Percentiles rank a stretch among this genome's conserved stretches.
Conservation (phyloP, 345 rosid species). For the Eucalyptus marginata region DNA sequence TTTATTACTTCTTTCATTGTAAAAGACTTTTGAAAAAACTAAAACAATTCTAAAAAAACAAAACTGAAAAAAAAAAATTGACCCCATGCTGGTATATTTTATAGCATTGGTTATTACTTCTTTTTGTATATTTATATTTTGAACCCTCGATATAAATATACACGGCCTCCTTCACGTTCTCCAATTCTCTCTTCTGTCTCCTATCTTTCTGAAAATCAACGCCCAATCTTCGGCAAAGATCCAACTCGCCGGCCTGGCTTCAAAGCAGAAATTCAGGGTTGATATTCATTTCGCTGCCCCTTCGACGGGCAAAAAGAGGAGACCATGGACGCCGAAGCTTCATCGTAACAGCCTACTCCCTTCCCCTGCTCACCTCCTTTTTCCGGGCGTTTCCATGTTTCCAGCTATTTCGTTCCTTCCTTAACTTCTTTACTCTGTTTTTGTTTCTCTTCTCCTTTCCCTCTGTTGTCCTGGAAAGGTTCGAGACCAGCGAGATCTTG, state of each 20-base stretch:
- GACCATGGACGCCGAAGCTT: background rate
- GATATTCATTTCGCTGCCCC: background rate
- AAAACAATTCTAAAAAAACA: too few species aligned
- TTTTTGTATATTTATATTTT: too few species aligned
- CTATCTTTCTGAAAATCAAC: background rate
- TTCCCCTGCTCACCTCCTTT: too few species aligned
- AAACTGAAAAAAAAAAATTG: too few species aligned
- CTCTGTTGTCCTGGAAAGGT: constrained; percentile 1
- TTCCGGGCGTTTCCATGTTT: too few species aligned
- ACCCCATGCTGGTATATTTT: too few species aligned
- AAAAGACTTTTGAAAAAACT: too few species aligned
- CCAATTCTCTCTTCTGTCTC: background rate
- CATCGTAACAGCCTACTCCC: background rate
- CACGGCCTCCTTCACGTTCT: background rate
- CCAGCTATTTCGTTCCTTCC: background rate
- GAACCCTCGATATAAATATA: too few species aligned
- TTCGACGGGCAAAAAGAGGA: background rate
- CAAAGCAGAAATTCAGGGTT: background rate
- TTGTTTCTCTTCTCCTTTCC: background rate
- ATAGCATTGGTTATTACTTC: too few species aligned
- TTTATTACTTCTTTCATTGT: too few species aligned
- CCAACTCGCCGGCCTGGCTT: background rate
- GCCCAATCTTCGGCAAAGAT: background rate
- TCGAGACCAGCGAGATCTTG: constrained; percentile 69
- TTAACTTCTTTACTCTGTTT: background rate